phyloP scores from a whole-genome alignment of 2,329 filamentous ascomycete species.

The Cordyceps fumosorosea region DNA sequence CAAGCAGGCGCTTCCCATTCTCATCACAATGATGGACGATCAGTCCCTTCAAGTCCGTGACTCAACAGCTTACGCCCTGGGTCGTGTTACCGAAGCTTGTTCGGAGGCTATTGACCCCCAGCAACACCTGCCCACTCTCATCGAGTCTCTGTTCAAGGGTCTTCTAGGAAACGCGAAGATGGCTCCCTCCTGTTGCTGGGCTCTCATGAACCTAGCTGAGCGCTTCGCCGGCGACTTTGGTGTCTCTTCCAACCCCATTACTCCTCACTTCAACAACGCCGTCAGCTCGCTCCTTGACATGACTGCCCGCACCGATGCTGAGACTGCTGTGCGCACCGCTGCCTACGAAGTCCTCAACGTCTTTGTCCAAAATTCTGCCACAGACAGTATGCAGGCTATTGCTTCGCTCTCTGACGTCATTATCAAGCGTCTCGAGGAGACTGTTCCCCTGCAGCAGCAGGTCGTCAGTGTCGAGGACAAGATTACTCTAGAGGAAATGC shows the following conservation, averaged over 20 bases:
- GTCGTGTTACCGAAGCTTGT: slow-evolving; percentile 90
- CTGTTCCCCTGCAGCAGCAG: slow-evolving; percentile 80
- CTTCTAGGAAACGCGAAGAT: slow-evolving; percentile 91
- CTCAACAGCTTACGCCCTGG: slow-evolving; percentile 91
- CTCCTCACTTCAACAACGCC: slow-evolving; percentile 87
- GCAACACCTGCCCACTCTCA: slow-evolving; percentile 75
- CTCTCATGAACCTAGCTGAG: slow-evolving; percentile 95
- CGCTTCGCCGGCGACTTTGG: slow-evolving; percentile 85
- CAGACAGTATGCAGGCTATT: slow-evolving; percentile 75
- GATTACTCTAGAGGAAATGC: slow-evolving; percentile 94
- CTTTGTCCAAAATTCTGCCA: slow-evolving; percentile 85
- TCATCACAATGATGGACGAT: slow-evolving; percentile 91
- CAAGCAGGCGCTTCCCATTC: slow-evolving; percentile 86
- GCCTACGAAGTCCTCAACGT: slow-evolving; percentile 96
- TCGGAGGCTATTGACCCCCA: slow-evolving; percentile 84
- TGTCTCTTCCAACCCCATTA: slow-evolving; percentile 71
- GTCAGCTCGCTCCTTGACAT: slow-evolving; percentile 78
- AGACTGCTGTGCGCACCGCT: slow-evolving; percentile 86
- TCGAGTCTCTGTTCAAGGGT: slow-evolving; percentile 83
- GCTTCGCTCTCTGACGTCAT: slow-evolving; percentile 81
- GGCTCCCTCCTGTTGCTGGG: slow-evolving; percentile 98
- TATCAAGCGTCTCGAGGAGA: slow-evolving; percentile 84
- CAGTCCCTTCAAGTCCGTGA: slow-evolving; percentile 84
- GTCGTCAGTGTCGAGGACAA: slow-evolving; percentile 96
- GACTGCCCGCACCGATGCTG: slow-evolving; percentile 74